Base-by-base conservation (phyloP, 1,139 yeast species). In the Geotrichum fermentans region DNA sequence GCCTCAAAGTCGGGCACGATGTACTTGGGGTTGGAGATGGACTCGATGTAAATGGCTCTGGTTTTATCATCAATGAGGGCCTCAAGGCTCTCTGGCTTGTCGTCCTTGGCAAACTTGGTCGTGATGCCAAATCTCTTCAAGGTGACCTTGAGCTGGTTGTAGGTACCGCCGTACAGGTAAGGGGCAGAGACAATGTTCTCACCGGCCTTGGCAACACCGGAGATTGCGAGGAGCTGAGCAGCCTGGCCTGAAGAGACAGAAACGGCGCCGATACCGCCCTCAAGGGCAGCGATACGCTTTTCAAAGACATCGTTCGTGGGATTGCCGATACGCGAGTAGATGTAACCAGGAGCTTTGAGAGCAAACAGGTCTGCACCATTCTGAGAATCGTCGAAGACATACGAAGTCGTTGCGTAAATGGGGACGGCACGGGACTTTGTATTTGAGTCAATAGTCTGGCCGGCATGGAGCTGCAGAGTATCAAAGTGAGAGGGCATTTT, bases 201-300 rank as follows among this genome's bases (percentile, higher is more conserved):
- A 58, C 97, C 97, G 47, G 79, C 68, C 60, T 84, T 89, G 37
- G 96, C 95, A 60, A 89, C 76, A 52, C 89, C 89, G 38, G 87
- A 75, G 63, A 89, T 74, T 32, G 97, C 95, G 54, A 86, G 66
- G 59, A 88, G 78, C 68, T 89, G 97, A 35, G 97, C 97, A 49
- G 97, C 92, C 71, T 89, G 97, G 54, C 98, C 97, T 11, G 97
- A 89, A 28, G 95, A 69, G 32, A 84, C 83, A n/a, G 96, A 94
- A 54, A 90, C 71, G 3, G 95, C 97, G 55, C 84, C 95, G 50
- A 82, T 81, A 62, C 97, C 98, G 52, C 85, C 84, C 71, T 92
- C 98, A 55, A 92, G 77, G 45, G 95, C 94, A 51, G 96, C 95
- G 50, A 92, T 75, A 71, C 98, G 79, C 66, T 86, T 79, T 70